Evolutionary conservation across 768 basidiomycete genomes (phyloP).

Genomic region (Flagelloscypha sp.): DNA sequence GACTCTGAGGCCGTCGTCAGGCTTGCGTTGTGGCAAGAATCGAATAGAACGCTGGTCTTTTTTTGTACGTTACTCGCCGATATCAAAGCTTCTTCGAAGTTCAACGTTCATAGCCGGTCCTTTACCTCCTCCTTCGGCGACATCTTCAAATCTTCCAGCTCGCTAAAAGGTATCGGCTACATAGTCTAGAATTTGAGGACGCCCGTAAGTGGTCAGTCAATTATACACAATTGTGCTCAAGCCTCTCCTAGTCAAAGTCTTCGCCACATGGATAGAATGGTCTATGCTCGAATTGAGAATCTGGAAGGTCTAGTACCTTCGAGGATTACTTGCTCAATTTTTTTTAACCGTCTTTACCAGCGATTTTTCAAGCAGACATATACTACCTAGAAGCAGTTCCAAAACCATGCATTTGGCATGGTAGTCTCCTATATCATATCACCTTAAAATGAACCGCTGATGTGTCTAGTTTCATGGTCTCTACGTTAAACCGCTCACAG

Average conservation of each 20-base stretch:
- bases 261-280: slow-evolving; percentile 20
- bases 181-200: slow-evolving; percentile 25
- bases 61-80: background rate
- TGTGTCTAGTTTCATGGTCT: too few relatives aligned
- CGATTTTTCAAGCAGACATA: slow-evolving; percentile 29
- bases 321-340: too few relatives aligned
- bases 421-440: too few relatives aligned
- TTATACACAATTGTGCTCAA: too few relatives aligned
- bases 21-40: slow-evolving; percentile 13
- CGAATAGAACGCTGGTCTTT: slow-evolving; percentile 15
- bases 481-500: too few relatives aligned
- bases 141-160: slow-evolving; percentile 24
- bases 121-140: slow-evolving; percentile 26
- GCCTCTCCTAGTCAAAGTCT: slow-evolving; percentile 21
- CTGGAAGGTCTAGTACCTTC: slow-evolving; percentile 27
- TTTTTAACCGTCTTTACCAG: slow-evolving; percentile 14
- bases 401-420: slow-evolving; percentile 31
- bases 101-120: slow-evolving; percentile 26
- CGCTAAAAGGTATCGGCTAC: slow-evolving; percentile 26
- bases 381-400: slow-evolving; percentile 23
- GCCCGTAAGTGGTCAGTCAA: too few relatives aligned
- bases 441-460: too few relatives aligned
- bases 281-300: slow-evolving; percentile 25
- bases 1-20: slow-evolving; percentile 10
- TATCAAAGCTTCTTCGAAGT: too few relatives aligned